Evolutionary conservation across 2,329 filamentous ascomycete genomes (phyloP).

Genomic region (Colletotrichum euphorbiae): DNA sequence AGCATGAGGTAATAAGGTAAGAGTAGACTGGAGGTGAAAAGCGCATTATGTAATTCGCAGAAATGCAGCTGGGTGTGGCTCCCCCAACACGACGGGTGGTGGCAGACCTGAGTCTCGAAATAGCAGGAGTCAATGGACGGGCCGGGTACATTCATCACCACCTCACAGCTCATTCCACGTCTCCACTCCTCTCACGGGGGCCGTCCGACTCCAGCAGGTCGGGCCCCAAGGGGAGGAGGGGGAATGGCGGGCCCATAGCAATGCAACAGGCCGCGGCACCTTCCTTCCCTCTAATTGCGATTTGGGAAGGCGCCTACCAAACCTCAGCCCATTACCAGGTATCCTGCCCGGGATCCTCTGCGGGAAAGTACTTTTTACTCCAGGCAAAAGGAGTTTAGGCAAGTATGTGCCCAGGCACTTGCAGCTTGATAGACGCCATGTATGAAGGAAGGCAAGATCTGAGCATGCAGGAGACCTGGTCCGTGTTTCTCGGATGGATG

Average conservation of each 20-base stretch:
- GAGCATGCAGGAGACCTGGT: slow-evolving; percentile 8
- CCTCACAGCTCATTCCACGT: slow-evolving; percentile 19
- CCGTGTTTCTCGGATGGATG: slow-evolving; percentile 11
- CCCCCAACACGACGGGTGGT: neutral
- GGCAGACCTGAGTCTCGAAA: slow-evolving; percentile 25
- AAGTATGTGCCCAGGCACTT: neutral
- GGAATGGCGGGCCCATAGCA: slow-evolving; percentile 4
- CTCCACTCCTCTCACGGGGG: slow-evolving; percentile 17
- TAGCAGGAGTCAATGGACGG: slow-evolving; percentile 34
- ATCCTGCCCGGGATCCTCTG: slow-evolving; percentile 4
- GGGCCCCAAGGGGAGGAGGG: neutral
- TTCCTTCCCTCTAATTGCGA: neutral
- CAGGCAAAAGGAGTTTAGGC: slow-evolving; percentile 11
- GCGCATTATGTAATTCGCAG: slow-evolving; percentile 16
- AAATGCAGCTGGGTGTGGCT: neutral
- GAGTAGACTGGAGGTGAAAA: neutral
- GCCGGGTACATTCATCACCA: too few relatives aligned
- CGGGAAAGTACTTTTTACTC: slow-evolving; percentile 26
- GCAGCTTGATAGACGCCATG: neutral
- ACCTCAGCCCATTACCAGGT: slow-evolving; percentile 12
- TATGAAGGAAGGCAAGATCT: slow-evolving; percentile 22
- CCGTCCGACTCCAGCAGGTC: slow-evolving; percentile 28
- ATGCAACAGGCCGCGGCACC: slow-evolving; percentile 15
- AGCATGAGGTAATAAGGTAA: too few relatives aligned
- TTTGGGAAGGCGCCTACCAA: slow-evolving; percentile 20